Evolutionary conservation across 2,329 filamentous ascomycete species (phyloP).

Genomic region (Aspergillus tamarii): DNA sequence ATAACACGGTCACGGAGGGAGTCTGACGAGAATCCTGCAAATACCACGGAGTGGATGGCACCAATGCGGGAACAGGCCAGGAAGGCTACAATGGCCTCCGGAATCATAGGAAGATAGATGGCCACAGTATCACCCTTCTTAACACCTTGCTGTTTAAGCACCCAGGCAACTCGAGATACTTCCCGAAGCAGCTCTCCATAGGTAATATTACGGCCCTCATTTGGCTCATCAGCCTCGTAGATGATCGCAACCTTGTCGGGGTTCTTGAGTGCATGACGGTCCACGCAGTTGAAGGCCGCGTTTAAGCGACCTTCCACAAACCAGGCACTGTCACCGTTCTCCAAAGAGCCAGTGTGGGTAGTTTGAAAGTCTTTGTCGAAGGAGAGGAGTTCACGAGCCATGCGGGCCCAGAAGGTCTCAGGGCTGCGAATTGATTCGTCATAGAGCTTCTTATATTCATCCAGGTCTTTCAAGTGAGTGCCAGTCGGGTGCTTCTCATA

Average conservation of each 20-base stretch:
- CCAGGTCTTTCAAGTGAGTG: constrained; percentile 62
- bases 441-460: constrained; percentile 67
- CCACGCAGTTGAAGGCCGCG: constrained; percentile 95
- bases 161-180: constrained; percentile 84
- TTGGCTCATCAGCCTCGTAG: constrained; percentile 94
- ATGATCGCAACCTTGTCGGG: constrained; percentile 94
- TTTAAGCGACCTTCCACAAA: constrained; percentile 93
- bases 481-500: constrained; percentile 62
- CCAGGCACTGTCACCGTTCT: constrained; percentile 85
- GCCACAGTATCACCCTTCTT: constrained; percentile 96
- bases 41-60: constrained; percentile 95
- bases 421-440: constrained; percentile 88
- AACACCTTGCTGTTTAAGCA: constrained; percentile 92
- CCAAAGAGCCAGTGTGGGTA: constrained; percentile 75
- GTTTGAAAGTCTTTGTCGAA: constrained; percentile 94
- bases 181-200: constrained; percentile 92
- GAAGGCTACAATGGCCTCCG: constrained; percentile 88
- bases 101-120: constrained; percentile 98
- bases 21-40: constrained; percentile 95
- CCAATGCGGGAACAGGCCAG: constrained; percentile 90
- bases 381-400: constrained; percentile 84
- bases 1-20: constrained; percentile 93
- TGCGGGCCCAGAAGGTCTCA: constrained; percentile 83
- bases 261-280: constrained; percentile 93
- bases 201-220: constrained; percentile 84